Conservation (phyloP, 306 rosid genomes). For the Dryas alaskensis region DNA sequence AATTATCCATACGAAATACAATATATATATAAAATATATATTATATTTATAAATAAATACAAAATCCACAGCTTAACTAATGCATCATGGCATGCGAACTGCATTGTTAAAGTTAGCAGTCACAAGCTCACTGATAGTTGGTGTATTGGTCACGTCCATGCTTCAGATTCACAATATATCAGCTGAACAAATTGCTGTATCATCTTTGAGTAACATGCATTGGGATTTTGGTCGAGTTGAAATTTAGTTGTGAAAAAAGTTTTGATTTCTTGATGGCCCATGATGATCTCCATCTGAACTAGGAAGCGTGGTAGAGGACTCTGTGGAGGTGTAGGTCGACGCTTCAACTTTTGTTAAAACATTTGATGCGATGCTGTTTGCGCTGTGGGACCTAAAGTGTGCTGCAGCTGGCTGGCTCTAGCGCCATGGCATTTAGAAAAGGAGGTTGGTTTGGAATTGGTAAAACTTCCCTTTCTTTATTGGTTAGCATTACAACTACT, state of each 20-base stretch:
- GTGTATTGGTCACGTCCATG: no score
- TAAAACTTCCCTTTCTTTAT: constrained; percentile 40
- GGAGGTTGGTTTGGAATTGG: constrained; percentile 74
- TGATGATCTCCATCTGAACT: constrained; percentile 27
- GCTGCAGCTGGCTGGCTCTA: constrained; percentile 32
- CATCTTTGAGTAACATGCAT: no score
- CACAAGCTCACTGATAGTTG: background rate
- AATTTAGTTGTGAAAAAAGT: constrained; percentile 16
- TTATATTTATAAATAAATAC: background rate
- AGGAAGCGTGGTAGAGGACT: constrained; percentile 32
- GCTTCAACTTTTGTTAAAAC: constrained; percentile 44
- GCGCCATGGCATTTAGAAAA: constrained; percentile 46
- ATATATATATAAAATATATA: no score
- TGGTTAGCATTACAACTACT: constrained; percentile 52
- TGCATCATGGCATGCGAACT: background rate
- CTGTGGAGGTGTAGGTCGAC: constrained; percentile 37
- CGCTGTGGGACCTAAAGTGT: constrained; percentile 43
- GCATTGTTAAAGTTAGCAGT: background rate
- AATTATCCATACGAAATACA: no score
- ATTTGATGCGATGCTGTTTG: constrained; percentile 44
- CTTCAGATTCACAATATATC: no score
- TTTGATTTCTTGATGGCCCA: constrained; percentile 40
- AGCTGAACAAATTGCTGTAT: no score
- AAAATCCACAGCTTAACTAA: background rate
- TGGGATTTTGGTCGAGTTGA: constrained; percentile 15